Evolutionary conservation across 2,329 filamentous ascomycete genomes (phyloP).

Genomic region (Endocalyx cinctus): DNA sequence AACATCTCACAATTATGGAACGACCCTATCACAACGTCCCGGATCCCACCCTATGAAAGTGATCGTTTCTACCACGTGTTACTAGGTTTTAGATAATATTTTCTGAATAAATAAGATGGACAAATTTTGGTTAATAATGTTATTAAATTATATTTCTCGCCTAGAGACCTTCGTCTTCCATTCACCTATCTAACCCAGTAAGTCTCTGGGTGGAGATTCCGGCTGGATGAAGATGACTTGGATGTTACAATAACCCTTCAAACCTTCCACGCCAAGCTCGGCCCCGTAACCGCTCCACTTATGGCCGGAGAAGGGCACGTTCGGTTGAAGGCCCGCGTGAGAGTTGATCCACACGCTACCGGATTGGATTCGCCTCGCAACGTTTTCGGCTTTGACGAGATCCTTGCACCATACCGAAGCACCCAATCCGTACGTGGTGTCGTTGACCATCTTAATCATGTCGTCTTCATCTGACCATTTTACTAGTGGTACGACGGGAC

Average conservation of each 20-base stretch:
- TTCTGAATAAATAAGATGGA: too few species aligned
- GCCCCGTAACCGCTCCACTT: constrained; percentile 47
- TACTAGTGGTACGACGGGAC: constrained; percentile 38
- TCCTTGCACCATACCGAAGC: constrained; percentile 50
- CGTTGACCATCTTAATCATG: constrained; percentile 41
- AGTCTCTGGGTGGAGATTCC: too few species aligned
- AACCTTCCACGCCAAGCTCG: constrained; percentile 38
- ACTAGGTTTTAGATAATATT: too few species aligned
- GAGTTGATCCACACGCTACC: constrained; percentile 50
- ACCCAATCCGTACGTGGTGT: constrained; percentile 45
- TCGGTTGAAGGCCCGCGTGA: constrained; percentile 33
- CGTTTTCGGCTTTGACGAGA: constrained; percentile 38
- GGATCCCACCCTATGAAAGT: too few species aligned
- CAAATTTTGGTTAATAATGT: too few species aligned
- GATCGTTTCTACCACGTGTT: too few species aligned
- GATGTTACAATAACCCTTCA: constrained; percentile 29
- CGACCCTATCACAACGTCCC: too few species aligned
- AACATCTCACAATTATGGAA: too few species aligned
- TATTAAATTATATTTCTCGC: too few species aligned
- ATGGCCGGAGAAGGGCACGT: constrained; percentile 43
- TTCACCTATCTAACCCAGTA: too few species aligned
- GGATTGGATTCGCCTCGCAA: constrained; percentile 43
- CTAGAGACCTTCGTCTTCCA: too few species aligned
- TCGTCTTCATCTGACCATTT: constrained; percentile 40
- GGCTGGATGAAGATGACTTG: constrained; percentile 11